phyloP scores from a whole-genome alignment of 306 rosid genomes.

The Abrus pulchellus region DNA sequence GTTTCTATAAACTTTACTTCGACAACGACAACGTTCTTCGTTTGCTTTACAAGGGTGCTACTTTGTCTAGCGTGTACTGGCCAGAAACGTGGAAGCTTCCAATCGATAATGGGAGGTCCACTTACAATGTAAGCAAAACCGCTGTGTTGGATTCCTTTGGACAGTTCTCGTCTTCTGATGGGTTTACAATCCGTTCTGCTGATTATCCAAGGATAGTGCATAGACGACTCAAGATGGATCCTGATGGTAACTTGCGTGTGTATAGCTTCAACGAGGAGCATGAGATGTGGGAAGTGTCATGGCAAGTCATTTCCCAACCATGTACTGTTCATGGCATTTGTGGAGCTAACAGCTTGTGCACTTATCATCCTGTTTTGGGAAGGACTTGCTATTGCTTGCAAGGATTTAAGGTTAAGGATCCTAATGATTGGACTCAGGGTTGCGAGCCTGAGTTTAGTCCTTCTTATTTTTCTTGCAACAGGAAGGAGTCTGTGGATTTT shows the following conservation, averaged over 20 bases:
- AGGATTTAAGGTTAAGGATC: conserved; percentile 54
- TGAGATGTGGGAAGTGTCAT: conserved; percentile 55
- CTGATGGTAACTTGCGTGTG: conserved; percentile 53
- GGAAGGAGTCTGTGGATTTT: conserved; percentile 41
- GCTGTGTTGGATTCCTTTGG: conserved; percentile 46
- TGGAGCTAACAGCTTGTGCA: conserved; percentile 65
- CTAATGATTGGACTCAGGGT: conserved; percentile 60
- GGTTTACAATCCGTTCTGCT: neutral
- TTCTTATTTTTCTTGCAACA: conserved; percentile 38
- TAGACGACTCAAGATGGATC: conserved; percentile 46
- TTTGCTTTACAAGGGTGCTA: conserved; percentile 41
- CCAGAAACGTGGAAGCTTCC: conserved; percentile 40
- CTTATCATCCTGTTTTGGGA: conserved; percentile 46
- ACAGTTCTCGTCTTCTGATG: conserved; percentile 50
- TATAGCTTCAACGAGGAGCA: conserved; percentile 51
- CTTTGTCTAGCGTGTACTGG: conserved; percentile 51
- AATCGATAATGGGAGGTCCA: conserved; percentile 37
- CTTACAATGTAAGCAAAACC: conserved; percentile 47
- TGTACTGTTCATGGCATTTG: conserved; percentile 68
- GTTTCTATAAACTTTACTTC: conserved; percentile 56
- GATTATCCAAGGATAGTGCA: conserved; percentile 4
- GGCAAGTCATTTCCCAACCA: conserved; percentile 55
- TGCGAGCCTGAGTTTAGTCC: conserved; percentile 56
- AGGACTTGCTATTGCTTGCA: conserved; percentile 63
- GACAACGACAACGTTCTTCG: conserved; percentile 58